Conservation (phyloP, 2,329 filamentous ascomycete genomes). For the Davidsoniella australis region DNA sequence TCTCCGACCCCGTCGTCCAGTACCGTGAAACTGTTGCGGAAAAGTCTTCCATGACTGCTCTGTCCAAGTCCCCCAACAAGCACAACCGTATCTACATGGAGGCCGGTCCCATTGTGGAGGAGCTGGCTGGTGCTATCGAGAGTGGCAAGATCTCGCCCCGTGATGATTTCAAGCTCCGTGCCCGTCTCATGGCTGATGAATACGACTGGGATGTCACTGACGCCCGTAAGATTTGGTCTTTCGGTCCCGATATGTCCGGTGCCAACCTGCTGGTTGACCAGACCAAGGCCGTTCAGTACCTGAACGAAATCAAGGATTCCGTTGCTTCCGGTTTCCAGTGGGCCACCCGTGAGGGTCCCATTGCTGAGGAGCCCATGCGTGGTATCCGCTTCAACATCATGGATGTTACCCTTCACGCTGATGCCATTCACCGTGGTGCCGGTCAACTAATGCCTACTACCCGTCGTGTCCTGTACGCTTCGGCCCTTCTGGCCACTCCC, state of each 20-base stretch:
- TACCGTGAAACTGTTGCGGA: slow-evolving; percentile 89
- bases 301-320: slow-evolving; percentile 99
- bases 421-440: slow-evolving; percentile 99
- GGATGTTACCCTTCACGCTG: slow-evolving; percentile 97
- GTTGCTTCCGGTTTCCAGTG: slow-evolving; percentile 99
- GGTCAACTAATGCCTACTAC: slow-evolving; percentile 97
- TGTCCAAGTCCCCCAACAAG: slow-evolving; percentile 99
- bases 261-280: slow-evolving; percentile 98
- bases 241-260: slow-evolving; percentile 93
- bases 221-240: slow-evolving; percentile 99
- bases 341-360: slow-evolving; percentile 92
- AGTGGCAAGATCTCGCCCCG: slow-evolving; percentile 77
- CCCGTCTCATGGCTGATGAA: slow-evolving; percentile 88
- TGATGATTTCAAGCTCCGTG: slow-evolving; percentile 98
- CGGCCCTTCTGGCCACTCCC: slow-evolving; percentile 78
- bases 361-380: slow-evolving; percentile 97
- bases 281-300: slow-evolving; percentile 99
- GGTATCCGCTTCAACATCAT: slow-evolving; percentile 96
- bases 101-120: slow-evolving; percentile 81
- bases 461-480: slow-evolving; percentile 92
- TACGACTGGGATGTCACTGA: slow-evolving; percentile 99
- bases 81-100: slow-evolving; percentile 99
- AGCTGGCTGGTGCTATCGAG: slow-evolving; percentile 83
- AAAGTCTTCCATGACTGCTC: slow-evolving; percentile 82
- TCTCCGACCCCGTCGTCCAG: slow-evolving; percentile 94